phyloP scores from a whole-genome alignment of 805 yeast species.

The Zygotorulaspora sp. region DNA sequence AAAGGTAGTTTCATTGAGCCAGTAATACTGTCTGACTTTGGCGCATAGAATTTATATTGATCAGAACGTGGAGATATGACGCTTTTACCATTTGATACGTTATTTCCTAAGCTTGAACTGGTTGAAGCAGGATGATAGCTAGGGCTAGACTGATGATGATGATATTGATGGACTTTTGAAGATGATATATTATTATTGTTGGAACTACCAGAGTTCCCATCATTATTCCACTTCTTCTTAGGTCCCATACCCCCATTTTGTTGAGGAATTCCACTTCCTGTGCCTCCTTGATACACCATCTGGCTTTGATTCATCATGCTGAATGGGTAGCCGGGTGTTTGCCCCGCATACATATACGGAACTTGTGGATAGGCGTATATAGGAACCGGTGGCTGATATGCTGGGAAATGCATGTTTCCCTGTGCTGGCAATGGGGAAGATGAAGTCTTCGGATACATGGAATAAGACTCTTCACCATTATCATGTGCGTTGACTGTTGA shows the following conservation, averaged over 20 bases:
- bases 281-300: conserved; percentile 25
- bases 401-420: conserved; percentile 30
- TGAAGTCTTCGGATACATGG: conserved; percentile 34
- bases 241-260: conserved; percentile 13
- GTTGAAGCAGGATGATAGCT: conserved; percentile 12
- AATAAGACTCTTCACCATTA: conserved; percentile 31
- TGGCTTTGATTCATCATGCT: conserved; percentile 31
- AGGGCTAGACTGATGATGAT: conserved; percentile 16
- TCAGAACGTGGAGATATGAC: conserved; percentile 14
- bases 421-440: conserved; percentile 32
- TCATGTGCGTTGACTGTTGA: conserved; percentile 16
- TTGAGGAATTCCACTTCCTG: conserved; percentile 12
- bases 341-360: conserved; percentile 29
- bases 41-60: conserved; percentile 28
- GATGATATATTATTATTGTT: conserved; percentile 10
- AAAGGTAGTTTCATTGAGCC: conserved; percentile 26
- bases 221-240: conserved; percentile 27
- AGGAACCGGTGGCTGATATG: conserved; percentile 29
- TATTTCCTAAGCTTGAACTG: conserved; percentile 1
- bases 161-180: conserved; percentile 16
- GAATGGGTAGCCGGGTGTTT: conserved; percentile 26
- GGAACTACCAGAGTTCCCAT: conserved; percentile 5
- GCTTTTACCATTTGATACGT: conserved; percentile 5
- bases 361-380: conserved; percentile 30
- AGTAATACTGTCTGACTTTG: conserved; percentile 17